phyloP scores from a whole-genome alignment of 106 monocot genomes.

The Cymbidium sinense region DNA sequence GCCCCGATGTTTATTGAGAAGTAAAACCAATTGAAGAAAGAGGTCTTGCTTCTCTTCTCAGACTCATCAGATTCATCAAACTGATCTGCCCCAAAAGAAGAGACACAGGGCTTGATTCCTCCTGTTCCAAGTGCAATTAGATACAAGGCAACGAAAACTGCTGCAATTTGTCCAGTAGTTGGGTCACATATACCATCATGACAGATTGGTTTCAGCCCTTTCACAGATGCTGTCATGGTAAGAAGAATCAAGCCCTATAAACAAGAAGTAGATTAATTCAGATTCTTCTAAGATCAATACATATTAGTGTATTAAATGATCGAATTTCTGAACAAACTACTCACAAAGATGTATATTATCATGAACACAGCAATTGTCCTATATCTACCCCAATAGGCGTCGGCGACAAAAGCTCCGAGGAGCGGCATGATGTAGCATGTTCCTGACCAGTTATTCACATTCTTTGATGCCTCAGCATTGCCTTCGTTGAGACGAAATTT shows the following conservation, averaged over 20 bases:
- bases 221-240: conserved; percentile 29
- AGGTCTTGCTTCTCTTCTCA: conserved; percentile 51
- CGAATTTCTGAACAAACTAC: not conserved
- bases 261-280: not conserved
- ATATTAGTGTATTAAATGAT: not conserved
- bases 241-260: conserved; percentile 30
- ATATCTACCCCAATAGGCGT: conserved; percentile 48
- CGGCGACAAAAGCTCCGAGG: conserved; percentile 52
- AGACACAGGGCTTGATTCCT: conserved; percentile 49
- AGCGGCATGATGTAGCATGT: conserved; percentile 54
- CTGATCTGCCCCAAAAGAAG: conserved; percentile 42
- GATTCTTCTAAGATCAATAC: not conserved
- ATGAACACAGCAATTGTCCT: conserved; percentile 49
- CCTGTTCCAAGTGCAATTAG: conserved; percentile 42
- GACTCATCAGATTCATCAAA: conserved; percentile 33
- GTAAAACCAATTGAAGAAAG: conserved; percentile 58
- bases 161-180: conserved; percentile 15
- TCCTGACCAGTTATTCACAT: conserved; percentile 54
- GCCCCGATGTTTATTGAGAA: conserved; percentile 45
- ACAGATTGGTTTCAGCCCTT: conserved; percentile 31
- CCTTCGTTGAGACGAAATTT: conserved; percentile 31
- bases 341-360: conserved; percentile 32
- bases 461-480: conserved; percentile 38
- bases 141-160: conserved; percentile 25
- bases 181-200: conserved; percentile 23